phyloP scores from a whole-genome alignment of 75 land plant species.

The Picea sitchensis region DNA sequence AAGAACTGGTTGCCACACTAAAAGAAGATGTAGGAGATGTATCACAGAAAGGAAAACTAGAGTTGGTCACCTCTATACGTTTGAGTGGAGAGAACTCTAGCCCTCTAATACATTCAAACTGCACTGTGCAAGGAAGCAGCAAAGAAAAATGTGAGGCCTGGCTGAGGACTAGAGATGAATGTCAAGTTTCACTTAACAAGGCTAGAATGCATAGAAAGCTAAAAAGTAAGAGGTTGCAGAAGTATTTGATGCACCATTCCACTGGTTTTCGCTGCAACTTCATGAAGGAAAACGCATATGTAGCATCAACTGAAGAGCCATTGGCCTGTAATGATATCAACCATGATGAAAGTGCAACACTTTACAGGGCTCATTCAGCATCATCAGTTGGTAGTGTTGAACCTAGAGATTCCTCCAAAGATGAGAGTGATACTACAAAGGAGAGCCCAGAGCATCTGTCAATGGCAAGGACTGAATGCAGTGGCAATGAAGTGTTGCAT shows the following conservation, averaged over 20 bases:
- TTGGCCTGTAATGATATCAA: neutral
- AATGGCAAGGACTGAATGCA: neutral
- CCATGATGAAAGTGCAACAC: neutral
- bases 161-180: slow-evolving; percentile 2
- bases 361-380: neutral
- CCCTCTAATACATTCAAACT: neutral
- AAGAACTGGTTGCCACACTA: neutral
- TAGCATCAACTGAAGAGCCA: neutral
- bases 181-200: slow-evolving; percentile 7
- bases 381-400: neutral
- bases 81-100: neutral
- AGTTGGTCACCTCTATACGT: neutral
- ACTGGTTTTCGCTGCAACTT: neutral
- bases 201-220: slow-evolving; percentile 12
- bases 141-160: slow-evolving; percentile 4
- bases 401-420: neutral
- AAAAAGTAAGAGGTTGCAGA: slow-evolving; percentile 14
- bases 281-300: neutral
- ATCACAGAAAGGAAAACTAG: neutral
- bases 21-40: neutral
- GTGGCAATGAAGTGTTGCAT: neutral
- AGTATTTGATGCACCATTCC: neutral
- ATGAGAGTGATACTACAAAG: neutral
- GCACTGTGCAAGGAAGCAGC: neutral
- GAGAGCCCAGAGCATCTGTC: neutral